Evolutionary conservation across 495 filamentous ascomycete species (phyloP).

Genomic region (Achaetomiella virescens): DNA sequence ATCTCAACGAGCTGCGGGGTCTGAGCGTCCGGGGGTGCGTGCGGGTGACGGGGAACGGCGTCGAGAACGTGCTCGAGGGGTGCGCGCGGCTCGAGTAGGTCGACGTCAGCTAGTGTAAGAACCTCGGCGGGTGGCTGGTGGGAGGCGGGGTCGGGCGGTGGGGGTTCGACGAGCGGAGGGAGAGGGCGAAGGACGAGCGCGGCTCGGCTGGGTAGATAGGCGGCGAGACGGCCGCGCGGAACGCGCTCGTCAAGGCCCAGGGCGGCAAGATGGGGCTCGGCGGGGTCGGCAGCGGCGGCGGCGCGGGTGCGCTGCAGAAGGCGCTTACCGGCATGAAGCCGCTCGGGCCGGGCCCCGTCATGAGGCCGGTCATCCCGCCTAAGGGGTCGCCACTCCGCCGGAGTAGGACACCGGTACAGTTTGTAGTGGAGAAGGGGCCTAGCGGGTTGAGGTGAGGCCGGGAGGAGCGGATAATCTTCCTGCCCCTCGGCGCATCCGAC

Average conservation of each 20-base stretch:
- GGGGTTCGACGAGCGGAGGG: constrained; percentile 40
- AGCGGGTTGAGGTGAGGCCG: constrained; percentile 37
- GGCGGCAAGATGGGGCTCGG: constrained; percentile 25
- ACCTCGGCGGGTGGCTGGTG: constrained; percentile 75
- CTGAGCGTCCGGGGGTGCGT: constrained; percentile 87
- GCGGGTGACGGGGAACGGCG: constrained; percentile 85
- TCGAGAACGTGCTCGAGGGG: constrained; percentile 87
- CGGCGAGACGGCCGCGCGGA: constrained; percentile 6
- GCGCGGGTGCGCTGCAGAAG: constrained; percentile 12
- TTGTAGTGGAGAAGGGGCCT: constrained; percentile 43
- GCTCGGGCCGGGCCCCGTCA: constrained; percentile 26
- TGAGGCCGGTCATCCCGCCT: constrained; percentile 32
- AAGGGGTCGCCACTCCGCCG: constrained; percentile 22
- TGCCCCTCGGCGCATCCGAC: no score
- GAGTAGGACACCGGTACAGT: constrained; percentile 33
- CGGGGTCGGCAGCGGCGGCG: constrained; percentile 19
- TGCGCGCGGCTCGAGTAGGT: constrained; percentile 71
- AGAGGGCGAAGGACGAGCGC: background rate
- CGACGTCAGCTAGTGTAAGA: constrained; percentile 94
- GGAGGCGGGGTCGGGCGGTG: constrained; percentile 54
- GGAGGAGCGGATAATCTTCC: no score
- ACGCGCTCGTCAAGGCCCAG: no score
- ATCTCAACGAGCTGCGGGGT: constrained; percentile 76
- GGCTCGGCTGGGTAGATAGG: background rate
- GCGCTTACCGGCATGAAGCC: constrained; percentile 5